Conservation (phyloP, 441 rosid species). For the Pelargonium australe region DNA sequence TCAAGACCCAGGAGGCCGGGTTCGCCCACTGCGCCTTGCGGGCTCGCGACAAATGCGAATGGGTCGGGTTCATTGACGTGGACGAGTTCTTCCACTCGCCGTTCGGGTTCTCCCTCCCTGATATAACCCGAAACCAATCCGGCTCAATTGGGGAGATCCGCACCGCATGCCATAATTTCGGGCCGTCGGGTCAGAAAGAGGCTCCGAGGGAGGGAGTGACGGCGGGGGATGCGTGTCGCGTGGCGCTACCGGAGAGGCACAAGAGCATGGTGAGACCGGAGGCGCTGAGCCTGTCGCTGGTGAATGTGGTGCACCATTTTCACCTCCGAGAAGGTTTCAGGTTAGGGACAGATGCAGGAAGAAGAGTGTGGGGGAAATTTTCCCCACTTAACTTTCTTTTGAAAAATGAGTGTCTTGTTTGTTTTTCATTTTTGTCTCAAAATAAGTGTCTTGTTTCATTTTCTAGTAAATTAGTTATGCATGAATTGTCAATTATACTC, state of each 20-base stretch:
- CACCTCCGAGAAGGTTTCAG: conserved; percentile 37
- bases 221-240: conserved; percentile 59
- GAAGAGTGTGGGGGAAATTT: too few species aligned
- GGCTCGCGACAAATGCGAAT: conserved; percentile 49
- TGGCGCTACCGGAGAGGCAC: conserved; percentile 59
- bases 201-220: conserved; percentile 44
- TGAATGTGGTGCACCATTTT: conserved; percentile 81
- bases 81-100: conserved; percentile 65
- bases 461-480: too few species aligned
- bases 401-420: too few species aligned
- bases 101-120: conserved; percentile 26
- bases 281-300: conserved; percentile 56
- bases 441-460: too few species aligned
- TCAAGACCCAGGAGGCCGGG: conserved; percentile 81
- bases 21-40: conserved; percentile 72
- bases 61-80: conserved; percentile 82
- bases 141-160: conserved; percentile 47
- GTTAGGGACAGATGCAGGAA: too few species aligned
- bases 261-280: conserved; percentile 72
- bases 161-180: conserved; percentile 55
- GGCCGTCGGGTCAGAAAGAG: conserved; percentile 52
- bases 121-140: conserved; percentile 32
- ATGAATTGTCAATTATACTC: too few species aligned
- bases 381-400: too few species aligned
- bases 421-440: too few species aligned